Evolutionary conservation across 1,139 yeast genomes (phyloP), one percentile per base, ranked within the genome.

Genomic region (Debaryomycetaceae sp.): DNA sequence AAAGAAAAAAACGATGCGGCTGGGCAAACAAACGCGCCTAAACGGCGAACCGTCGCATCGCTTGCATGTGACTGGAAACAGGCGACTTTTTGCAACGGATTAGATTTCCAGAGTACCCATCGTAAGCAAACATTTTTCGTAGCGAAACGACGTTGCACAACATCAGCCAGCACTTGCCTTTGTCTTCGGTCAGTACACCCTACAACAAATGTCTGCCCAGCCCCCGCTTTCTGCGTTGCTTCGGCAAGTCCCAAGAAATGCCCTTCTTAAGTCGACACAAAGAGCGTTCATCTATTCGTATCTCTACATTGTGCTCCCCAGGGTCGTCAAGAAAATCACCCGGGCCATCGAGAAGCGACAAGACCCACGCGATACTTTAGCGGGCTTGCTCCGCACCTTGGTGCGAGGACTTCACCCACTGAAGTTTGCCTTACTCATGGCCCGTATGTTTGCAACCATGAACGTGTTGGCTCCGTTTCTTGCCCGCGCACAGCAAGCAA

Each of bases 271-370:
- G 15, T 44, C 49, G 5, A 40, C 43, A 5, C 28, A 38, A 5
- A 51, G 51, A 23, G 63, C 65, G 1, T 61, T 57, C 35, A 24
- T 51, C 6, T 50, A 61, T n/a, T 63, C 70, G 3, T 63, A 63
- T 38, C 31, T 58, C 14, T 65, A 60, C 36, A 56, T 61, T 17
- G 46, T 55, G 8, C 35, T 61, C 3, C 69, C 71, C 3, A 50
- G 53, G 29, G 32, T 60, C 4, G 30, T 59, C 14, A 44, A 48
- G 22, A 39, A 44, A 17, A 27, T 52, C 6, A 33, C 48, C 3
- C 31, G 38, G 12, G 44, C 49, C n/a, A 32, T 49, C 5, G 9
- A 18, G 15, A 42, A 38, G 20, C 37, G 41, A 8, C 37, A 46
- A 5, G 37, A 43, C 11, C 40, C 26, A 8, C 22, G 12, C 22